Conservation (phyloP, 176 grass and related monocot species). For the Coix lacrymajobi region DNA sequence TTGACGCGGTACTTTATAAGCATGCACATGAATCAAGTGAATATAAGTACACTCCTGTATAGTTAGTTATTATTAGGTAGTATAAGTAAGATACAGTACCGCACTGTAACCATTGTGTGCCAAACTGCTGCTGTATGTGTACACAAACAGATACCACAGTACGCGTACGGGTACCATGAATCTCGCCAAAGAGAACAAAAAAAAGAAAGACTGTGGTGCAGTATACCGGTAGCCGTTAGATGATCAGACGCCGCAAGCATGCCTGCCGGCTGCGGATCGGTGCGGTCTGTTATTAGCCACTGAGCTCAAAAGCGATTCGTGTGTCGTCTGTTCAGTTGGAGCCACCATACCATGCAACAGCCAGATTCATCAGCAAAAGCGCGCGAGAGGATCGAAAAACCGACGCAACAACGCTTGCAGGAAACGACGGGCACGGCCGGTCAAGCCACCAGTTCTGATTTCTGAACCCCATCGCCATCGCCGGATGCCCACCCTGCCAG, state of each 20-base stretch:
- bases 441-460: slow-evolving; percentile 13
- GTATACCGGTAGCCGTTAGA: neutral
- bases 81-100: neutral
- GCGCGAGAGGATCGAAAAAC: neutral
- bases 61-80: too few relatives aligned
- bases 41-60: too few relatives aligned
- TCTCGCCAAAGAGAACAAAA: too few relatives aligned
- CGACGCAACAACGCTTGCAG: neutral
- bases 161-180: too few relatives aligned
- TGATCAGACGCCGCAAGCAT: neutral
- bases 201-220: too few relatives aligned
- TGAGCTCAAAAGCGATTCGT: neutral
- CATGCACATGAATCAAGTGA: too few relatives aligned
- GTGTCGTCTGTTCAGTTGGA: neutral
- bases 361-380: neutral
- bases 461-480: neutral
- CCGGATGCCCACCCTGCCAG: slow-evolving; percentile 6
- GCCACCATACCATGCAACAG: neutral
- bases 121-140: neutral
- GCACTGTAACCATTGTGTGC: neutral
- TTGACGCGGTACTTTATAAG: too few relatives aligned
- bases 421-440: neutral
- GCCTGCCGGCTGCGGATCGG: neutral
- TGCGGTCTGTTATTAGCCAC: neutral
- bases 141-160: neutral